Percentiles rank a stretch among this genome's conserved stretches.
Evolutionary conservation across 257 asterid genomes (phyloP).

Genomic region (Solanum clarkiae): DNA sequence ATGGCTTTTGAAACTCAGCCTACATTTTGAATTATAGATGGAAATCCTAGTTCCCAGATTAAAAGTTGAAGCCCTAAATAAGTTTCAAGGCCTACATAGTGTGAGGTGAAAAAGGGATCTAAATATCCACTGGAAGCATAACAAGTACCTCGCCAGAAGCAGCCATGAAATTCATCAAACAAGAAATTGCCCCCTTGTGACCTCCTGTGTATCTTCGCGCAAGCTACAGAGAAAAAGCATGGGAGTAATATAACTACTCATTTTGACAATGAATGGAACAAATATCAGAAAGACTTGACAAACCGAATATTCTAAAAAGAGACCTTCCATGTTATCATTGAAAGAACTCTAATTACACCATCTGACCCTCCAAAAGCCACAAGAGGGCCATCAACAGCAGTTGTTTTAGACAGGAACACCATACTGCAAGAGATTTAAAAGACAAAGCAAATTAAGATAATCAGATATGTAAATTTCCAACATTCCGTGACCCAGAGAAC

Average conservation of each 20-base stretch:
- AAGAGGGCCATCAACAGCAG: slow-evolving; percentile 83
- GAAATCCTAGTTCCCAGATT: neutral
- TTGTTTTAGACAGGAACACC: slow-evolving; percentile 74
- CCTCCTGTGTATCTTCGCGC: slow-evolving; percentile 97
- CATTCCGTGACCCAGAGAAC: neutral
- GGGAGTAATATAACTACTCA: neutral
- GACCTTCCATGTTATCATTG: slow-evolving; percentile 99
- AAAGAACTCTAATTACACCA: slow-evolving; percentile 96
- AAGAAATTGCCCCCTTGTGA: slow-evolving; percentile 84
- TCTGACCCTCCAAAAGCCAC: slow-evolving; percentile 99
- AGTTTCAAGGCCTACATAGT: neutral
- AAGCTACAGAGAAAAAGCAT: slow-evolving; percentile 36
- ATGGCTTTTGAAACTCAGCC: neutral
- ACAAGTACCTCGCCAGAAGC: slow-evolving; percentile 83
- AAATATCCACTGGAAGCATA: neutral
- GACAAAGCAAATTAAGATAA: slow-evolving; percentile 2
- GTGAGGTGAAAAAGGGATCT: neutral
- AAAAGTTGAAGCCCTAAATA: neutral
- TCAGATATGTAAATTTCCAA: neutral
- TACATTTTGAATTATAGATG: neutral
- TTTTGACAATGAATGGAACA: neutral
- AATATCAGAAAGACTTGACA: neutral
- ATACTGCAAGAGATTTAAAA: slow-evolving; percentile 47
- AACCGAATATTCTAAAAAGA: slow-evolving; percentile 2
- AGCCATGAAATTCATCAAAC: slow-evolving; percentile 87